Percentiles rank a stretch among this genome's conserved stretches.
phyloP scores from a whole-genome alignment of 176 grass and related monocot genomes.

The Cenchrus americanus region DNA sequence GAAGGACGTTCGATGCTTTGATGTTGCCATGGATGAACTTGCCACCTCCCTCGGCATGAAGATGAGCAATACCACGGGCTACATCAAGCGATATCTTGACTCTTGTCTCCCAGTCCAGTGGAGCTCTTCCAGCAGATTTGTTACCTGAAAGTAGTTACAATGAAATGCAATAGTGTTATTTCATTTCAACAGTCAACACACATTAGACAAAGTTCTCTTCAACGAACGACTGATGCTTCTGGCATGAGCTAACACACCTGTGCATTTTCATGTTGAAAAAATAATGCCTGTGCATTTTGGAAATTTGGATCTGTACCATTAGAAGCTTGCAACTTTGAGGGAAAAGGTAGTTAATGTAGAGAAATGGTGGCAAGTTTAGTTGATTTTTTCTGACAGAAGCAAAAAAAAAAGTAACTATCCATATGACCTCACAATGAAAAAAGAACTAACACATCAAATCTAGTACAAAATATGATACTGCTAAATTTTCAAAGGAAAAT shows the following conservation, averaged over 20 bases:
- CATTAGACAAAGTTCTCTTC: not conserved
- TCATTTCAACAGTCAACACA: not conserved
- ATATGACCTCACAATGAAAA: not conserved
- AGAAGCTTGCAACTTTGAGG: not conserved
- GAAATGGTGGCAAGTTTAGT: conserved; percentile 11
- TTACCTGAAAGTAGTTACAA: conserved; percentile 56
- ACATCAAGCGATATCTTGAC: conserved; percentile 77
- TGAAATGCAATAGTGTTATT: conserved; percentile 35
- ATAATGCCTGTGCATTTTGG: not conserved
- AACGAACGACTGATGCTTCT: not conserved
- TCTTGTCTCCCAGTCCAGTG: conserved; percentile 82
- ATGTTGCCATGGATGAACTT: conserved; percentile 95
- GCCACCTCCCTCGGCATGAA: conserved; percentile 77
- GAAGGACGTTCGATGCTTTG: conserved; percentile 85
- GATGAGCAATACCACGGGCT: conserved; percentile 72
- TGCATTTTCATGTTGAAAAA: not conserved
- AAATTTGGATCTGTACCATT: not conserved
- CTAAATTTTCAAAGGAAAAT: not conserved
- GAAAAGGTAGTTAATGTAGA: not conserved
- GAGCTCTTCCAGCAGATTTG: conserved; percentile 59
- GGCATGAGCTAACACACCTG: not conserved
- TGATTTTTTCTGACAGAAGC: conserved; percentile 19
- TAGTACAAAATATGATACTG: not conserved
- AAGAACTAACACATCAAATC: not conserved
- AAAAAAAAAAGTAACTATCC: not conserved